Percentiles rank a stretch among this genome's conserved stretches.
These are phyloP conservation scores for Sugiyamaella chiloensis DNA, from an alignment of 805 yeast species.

Conservation along the genomic window DNA sequence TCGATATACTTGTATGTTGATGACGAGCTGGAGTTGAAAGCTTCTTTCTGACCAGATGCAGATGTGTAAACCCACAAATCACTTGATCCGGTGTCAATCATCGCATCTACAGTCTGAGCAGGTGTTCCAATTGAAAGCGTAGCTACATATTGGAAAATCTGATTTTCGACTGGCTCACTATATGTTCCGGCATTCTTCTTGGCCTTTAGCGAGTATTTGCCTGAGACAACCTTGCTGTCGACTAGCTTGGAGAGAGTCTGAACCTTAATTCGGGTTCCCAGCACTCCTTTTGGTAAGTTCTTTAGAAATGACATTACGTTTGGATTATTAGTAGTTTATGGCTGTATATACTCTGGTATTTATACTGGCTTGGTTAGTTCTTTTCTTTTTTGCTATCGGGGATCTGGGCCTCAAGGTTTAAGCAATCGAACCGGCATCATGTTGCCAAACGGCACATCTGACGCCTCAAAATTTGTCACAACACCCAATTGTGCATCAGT, in stretches of 20 bases:
- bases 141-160: conserved; percentile 31
- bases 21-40: conserved; percentile 31
- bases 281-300: background rate
- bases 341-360: too few relatives aligned
- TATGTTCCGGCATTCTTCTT: conserved; percentile 2
- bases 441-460: too few relatives aligned
- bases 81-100: conserved; percentile 68
- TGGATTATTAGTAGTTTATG: too few relatives aligned
- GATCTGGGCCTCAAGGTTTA: too few relatives aligned
- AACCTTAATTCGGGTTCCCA: background rate
- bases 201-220: background rate
- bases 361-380: too few relatives aligned
- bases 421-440: too few relatives aligned
- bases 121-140: conserved; percentile 52
- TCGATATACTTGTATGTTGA: conserved; percentile 26
- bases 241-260: conserved; percentile 1
- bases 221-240: background rate
- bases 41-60: conserved; percentile 10
- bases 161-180: conserved; percentile 27
- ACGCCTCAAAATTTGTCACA: too few relatives aligned
- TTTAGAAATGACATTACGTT: background rate
- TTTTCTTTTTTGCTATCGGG: too few relatives aligned
- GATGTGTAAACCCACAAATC: conserved; percentile 54
- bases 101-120: conserved; percentile 48
- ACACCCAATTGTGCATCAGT: too few relatives aligned